A percentile compares a stretch with the other conserved stretches of the same genome.
These are phyloP conservation scores for Lactarius hengduanensis DNA, from an alignment of 768 basidiomycete species.

Conservation along the genomic window DNA sequence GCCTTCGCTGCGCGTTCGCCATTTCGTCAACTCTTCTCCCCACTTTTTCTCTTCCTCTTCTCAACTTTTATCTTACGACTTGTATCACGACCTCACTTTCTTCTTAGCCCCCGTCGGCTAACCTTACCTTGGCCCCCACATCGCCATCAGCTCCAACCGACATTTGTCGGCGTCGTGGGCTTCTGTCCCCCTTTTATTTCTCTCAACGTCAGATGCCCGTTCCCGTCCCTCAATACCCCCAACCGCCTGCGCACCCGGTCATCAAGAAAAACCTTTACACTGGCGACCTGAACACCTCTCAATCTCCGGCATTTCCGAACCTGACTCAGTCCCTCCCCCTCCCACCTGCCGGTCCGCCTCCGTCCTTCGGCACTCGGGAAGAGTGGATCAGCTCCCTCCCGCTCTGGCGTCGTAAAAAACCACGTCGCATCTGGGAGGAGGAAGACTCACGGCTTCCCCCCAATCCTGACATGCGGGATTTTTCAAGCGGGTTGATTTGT, in stretches of 20 bases:
- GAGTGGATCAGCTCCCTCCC: constrained; percentile 74
- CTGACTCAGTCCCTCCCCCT: constrained; percentile 58
- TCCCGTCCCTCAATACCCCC: constrained; percentile 66
- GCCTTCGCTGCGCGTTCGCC: constrained; percentile 94
- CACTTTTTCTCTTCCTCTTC: constrained; percentile 34
- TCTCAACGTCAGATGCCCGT: constrained; percentile 73
- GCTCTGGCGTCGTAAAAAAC: constrained; percentile 67
- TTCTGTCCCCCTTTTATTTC: constrained; percentile 33
- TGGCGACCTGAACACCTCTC: constrained; percentile 40
- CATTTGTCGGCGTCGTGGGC: constrained; percentile 25
- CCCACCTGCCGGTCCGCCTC: constrained; percentile 59
- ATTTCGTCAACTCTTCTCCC: constrained; percentile 37
- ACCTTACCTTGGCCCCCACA: constrained; percentile 40
- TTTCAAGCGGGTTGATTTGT: constrained; percentile 69
- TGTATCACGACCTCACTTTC: constrained; percentile 61
- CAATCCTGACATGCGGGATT: constrained; percentile 49
- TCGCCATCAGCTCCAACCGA: constrained; percentile 35
- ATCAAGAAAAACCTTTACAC: constrained; percentile 51
- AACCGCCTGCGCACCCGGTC: constrained; percentile 61
- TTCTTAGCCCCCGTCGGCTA: constrained; percentile 41
- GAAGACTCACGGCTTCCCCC: constrained; percentile 42
- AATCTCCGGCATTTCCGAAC: constrained; percentile 49
- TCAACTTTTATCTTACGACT: constrained; percentile 55
- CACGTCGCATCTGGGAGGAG: constrained; percentile 61
- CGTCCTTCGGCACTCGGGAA: constrained; percentile 64